These are phyloP conservation scores for Phytophthora syringae DNA, from an alignment of 352 stramenopile species.

Conservation along the genomic window DNA sequence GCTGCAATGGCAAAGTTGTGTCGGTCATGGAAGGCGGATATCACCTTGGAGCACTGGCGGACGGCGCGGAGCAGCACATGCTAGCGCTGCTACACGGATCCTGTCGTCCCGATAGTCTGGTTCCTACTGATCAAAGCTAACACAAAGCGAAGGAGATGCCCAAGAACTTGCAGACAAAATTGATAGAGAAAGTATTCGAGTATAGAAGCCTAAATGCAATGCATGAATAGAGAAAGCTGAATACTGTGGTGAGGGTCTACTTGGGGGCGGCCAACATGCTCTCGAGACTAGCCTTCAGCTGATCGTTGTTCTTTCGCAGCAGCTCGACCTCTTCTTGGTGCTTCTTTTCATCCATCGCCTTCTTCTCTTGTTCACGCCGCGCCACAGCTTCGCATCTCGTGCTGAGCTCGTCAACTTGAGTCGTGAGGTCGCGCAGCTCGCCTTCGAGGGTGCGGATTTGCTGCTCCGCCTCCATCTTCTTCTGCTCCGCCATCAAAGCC, in stretches of 20 bases:
- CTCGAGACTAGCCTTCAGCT: slow-evolving; percentile 92
- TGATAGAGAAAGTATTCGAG: slow-evolving; percentile 16
- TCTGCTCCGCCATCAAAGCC: slow-evolving; percentile 92
- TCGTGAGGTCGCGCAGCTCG: slow-evolving; percentile 81
- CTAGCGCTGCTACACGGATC: slow-evolving; percentile 49
- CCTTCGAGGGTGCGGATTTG: slow-evolving; percentile 82
- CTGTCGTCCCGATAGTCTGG: slow-evolving; percentile 28
- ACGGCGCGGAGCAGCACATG: slow-evolving; percentile 60
- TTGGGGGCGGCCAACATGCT: slow-evolving; percentile 73
- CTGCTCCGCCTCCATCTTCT: slow-evolving; percentile 88
- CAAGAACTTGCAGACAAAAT: neutral
- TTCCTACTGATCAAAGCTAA: slow-evolving; percentile 19
- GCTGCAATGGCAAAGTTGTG: slow-evolving; percentile 54
- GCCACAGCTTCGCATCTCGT: slow-evolving; percentile 67
- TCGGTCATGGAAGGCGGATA: slow-evolving; percentile 69
- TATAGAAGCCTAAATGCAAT: slow-evolving; percentile 18
- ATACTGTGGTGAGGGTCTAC: slow-evolving; percentile 28
- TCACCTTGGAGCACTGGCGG: slow-evolving; percentile 51
- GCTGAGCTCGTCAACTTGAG: slow-evolving; percentile 78
- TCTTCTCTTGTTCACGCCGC: slow-evolving; percentile 68
- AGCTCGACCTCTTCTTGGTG: slow-evolving; percentile 89
- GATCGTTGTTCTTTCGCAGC: slow-evolving; percentile 89
- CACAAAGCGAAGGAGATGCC: neutral
- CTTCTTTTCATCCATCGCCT: slow-evolving; percentile 79
- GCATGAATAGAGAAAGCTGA: slow-evolving; percentile 21